Evolutionary conservation across 78 protist genomes (phyloP).

Genomic region (Mantamonas sphyraenae): DNA sequence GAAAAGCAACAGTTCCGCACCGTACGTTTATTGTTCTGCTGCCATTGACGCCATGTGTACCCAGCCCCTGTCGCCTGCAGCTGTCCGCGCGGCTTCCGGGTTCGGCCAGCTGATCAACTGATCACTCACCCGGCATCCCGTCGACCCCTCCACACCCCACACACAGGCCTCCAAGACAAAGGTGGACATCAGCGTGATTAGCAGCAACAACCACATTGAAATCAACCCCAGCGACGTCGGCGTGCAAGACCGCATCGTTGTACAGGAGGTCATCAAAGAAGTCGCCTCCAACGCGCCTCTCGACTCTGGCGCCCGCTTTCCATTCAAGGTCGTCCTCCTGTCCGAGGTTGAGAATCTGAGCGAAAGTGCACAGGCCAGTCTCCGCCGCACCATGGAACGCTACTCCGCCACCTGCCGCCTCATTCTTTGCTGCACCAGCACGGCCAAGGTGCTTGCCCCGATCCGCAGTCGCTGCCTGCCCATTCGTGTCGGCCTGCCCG

Average conservation of each 20-base stretch:
- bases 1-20: neutral
- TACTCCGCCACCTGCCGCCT: slow-evolving; percentile 77
- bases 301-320: neutral
- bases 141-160: slow-evolving; percentile 34
- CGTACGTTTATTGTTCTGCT: neutral
- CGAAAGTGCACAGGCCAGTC: slow-evolving; percentile 91
- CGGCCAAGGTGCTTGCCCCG: slow-evolving; percentile 81
- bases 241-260: slow-evolving; percentile 76
- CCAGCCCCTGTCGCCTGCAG: neutral
- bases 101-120: neutral
- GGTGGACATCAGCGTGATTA: too few relatives aligned
- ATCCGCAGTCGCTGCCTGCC: slow-evolving; percentile 86
- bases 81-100: neutral
- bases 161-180: too few relatives aligned
- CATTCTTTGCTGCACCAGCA: slow-evolving; percentile 52
- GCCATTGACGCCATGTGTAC: neutral
- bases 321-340: slow-evolving; percentile 72
- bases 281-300: slow-evolving; percentile 83
- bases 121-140: neutral
- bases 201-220: slow-evolving; percentile 83
- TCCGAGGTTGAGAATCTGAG: slow-evolving; percentile 84
- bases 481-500: slow-evolving; percentile 64
- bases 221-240: slow-evolving; percentile 93
- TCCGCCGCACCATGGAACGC: slow-evolving; percentile 97
- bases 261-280: slow-evolving; percentile 87